Conservation (phyloP, 2,329 filamentous ascomycete species). For the Ophiostoma quercus region DNA sequence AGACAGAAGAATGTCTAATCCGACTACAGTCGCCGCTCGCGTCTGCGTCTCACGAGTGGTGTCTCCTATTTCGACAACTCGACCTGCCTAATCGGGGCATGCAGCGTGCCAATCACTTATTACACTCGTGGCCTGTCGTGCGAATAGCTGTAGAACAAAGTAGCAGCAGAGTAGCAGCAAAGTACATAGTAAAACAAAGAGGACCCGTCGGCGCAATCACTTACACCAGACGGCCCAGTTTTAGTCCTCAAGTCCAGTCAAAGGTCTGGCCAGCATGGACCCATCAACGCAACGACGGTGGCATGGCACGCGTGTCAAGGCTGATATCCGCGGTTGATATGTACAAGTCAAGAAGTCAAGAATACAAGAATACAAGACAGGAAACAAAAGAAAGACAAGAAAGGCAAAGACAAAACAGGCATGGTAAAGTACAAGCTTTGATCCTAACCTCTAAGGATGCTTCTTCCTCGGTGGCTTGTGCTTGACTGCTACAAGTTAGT, state of each 20-base stretch:
- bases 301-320: not conserved
- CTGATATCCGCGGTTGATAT: not conserved
- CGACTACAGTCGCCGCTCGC: not conserved
- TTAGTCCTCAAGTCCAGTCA: not conserved
- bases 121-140: not conserved
- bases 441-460: not conserved
- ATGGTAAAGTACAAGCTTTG: not conserved
- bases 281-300: conserved; percentile 1
- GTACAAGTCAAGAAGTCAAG: too few relatives aligned
- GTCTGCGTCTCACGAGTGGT: not conserved
- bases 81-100: not conserved
- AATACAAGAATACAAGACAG: not conserved
- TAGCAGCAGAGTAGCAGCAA: too few relatives aligned
- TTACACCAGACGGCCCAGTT: not conserved
- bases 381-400: not conserved
- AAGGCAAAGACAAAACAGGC: not conserved
- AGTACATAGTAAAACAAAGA: too few relatives aligned
- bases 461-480: not conserved
- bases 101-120: not conserved
- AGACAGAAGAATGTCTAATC: not conserved
- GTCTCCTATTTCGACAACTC: not conserved
- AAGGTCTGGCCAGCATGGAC: not conserved
- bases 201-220: not conserved
- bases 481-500: not conserved
- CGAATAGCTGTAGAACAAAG: not conserved